Conservation (phyloP, 768 basidiomycete species). For the Pisolithus sp. region DNA sequence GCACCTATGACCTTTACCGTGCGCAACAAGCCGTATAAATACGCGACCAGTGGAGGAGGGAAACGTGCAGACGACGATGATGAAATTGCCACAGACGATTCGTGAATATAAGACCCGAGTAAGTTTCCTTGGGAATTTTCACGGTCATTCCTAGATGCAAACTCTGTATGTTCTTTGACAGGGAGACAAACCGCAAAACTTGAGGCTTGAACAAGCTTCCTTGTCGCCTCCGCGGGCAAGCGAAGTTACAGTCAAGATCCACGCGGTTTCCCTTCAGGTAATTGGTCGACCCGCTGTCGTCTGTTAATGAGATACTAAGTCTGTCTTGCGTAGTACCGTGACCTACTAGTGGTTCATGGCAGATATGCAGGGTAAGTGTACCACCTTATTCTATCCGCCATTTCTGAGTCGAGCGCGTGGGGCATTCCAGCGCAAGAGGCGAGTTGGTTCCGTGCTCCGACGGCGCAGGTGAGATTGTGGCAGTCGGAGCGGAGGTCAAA, state of each 20-base stretch:
- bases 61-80: too few species aligned
- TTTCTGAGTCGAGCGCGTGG: background rate
- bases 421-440: conserved; percentile 15
- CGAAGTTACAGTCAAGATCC: conserved; percentile 51
- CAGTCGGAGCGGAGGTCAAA: conserved; percentile 34
- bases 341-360: conserved; percentile 33
- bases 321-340: conserved; percentile 36
- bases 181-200: conserved; percentile 23
- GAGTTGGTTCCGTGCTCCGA: conserved; percentile 37
- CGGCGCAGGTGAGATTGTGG: conserved; percentile 51
- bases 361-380: conserved; percentile 31
- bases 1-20: too few species aligned
- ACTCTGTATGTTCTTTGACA: background rate
- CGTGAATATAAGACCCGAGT: too few species aligned
- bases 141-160: background rate
- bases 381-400: background rate
- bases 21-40: too few species aligned
- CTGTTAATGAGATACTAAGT: too few species aligned
- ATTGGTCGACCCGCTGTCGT: background rate
- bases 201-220: conserved; percentile 16
- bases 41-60: too few species aligned
- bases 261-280: conserved; percentile 52
- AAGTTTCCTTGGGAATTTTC: too few species aligned
- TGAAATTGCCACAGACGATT: too few species aligned
- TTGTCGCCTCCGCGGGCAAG: conserved; percentile 32